Percentiles rank a stretch among this genome's conserved stretches.
Evolutionary conservation across 495 filamentous ascomycete genomes (phyloP).

Genomic region (Geopyxis carbonaria): DNA sequence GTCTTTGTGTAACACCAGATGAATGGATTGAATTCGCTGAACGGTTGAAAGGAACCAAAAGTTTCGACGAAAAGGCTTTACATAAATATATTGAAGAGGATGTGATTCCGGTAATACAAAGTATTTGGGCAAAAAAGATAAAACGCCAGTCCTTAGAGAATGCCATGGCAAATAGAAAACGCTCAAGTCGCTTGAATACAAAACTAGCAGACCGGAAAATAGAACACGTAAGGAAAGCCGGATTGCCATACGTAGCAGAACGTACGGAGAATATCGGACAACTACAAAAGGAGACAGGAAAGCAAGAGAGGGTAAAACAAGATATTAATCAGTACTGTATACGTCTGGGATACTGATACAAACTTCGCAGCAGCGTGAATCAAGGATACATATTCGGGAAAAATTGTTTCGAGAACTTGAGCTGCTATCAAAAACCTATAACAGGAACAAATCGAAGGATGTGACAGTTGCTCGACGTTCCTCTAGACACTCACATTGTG

Average conservation of each 20-base stretch:
- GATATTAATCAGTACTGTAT: too few relatives aligned
- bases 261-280: slow-evolving; percentile 30
- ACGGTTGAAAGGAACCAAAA: slow-evolving; percentile 51
- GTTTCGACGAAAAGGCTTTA: slow-evolving; percentile 66
- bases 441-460: too few relatives aligned
- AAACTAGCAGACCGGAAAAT: slow-evolving; percentile 62
- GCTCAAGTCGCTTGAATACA: slow-evolving; percentile 70
- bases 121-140: slow-evolving; percentile 61
- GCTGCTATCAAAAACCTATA: too few relatives aligned
- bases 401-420: too few relatives aligned
- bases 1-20: slow-evolving; percentile 58
- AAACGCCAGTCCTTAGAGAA: slow-evolving; percentile 31
- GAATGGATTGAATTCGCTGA: slow-evolving; percentile 61
- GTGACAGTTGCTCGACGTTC: too few relatives aligned
- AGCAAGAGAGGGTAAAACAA: slow-evolving; percentile 28
- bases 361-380: too few relatives aligned
- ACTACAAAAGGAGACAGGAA: slow-evolving; percentile 40
- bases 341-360: too few relatives aligned
- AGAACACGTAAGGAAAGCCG: slow-evolving; percentile 56
- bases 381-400: too few relatives aligned
- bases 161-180: slow-evolving; percentile 66
- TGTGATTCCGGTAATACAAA: slow-evolving; percentile 68
- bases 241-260: slow-evolving; percentile 45
- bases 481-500: slow-evolving; percentile 30
- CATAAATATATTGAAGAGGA: slow-evolving; percentile 50